phyloP scores from a whole-genome alignment of 805 yeast genomes.

The Cyberlindnera maclurae region DNA sequence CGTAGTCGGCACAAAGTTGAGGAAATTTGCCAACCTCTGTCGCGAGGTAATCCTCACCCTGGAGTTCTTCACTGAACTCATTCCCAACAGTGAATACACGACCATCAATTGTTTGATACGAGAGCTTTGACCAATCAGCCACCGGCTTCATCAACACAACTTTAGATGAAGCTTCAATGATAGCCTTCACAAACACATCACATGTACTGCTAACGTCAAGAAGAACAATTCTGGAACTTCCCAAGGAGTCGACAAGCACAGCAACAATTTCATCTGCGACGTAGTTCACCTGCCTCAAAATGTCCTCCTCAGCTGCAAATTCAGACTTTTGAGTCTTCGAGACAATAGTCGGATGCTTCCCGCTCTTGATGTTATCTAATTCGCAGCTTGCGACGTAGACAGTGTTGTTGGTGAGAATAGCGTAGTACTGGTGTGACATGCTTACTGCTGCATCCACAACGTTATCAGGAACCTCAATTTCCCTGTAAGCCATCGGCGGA shows the following conservation, averaged over 20 bases:
- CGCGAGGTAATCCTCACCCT: conserved; percentile 25
- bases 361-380: conserved; percentile 36
- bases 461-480: conserved; percentile 45
- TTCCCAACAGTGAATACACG: conserved; percentile 36
- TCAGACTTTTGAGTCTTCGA: conserved; percentile 20
- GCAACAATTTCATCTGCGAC: conserved; percentile 44
- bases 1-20: conserved; percentile 57
- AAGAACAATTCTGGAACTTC: conserved; percentile 42
- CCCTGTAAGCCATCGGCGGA: conserved; percentile 83
- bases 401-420: conserved; percentile 44
- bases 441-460: conserved; percentile 63
- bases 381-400: conserved; percentile 43
- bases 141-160: conserved; percentile 50
- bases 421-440: conserved; percentile 49
- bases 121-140: conserved; percentile 43
- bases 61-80: conserved; percentile 12
- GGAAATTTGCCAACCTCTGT: conserved; percentile 49
- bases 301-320: conserved; percentile 36
- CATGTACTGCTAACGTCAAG: conserved; percentile 38
- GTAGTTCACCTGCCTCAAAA: conserved; percentile 59
- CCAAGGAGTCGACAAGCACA: conserved; percentile 48
- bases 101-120: conserved; percentile 61
- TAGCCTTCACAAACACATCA: conserved; percentile 34
- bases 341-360: conserved; percentile 37
- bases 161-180: conserved; percentile 41